A percentile compares a stretch with the other conserved stretches of the same genome.
Conservation (phyloP, 1,284 basidiomycete species). For the Bjerkandera adusta region DNA sequence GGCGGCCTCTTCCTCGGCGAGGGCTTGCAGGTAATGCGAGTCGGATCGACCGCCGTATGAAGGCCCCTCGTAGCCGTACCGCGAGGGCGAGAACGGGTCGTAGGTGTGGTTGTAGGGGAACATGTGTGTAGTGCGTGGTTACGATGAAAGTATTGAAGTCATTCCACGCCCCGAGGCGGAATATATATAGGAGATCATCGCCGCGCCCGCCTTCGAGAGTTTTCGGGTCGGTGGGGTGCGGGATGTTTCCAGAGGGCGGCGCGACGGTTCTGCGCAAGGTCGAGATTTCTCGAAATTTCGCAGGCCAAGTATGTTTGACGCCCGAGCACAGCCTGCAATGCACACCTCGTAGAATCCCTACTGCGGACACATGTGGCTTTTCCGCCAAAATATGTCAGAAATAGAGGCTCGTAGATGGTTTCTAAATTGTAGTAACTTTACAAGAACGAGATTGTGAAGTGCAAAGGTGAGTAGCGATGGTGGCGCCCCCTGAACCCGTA, state of each 20-base stretch:
- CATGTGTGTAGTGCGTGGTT: not conserved
- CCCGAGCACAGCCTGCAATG: no score
- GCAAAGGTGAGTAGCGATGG: no score
- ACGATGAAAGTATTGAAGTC: not conserved
- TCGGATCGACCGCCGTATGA: constrained; percentile 16
- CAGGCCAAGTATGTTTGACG: no score
- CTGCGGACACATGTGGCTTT: no score
- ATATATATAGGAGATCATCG: not conserved
- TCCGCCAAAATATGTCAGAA: no score
- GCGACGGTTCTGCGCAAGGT: no score
- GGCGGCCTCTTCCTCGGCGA: constrained; percentile 31
- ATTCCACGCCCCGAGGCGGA: not conserved
- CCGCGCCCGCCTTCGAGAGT: constrained; percentile 1
- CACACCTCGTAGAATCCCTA: no score
- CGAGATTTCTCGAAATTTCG: no score
- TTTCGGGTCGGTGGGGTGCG: constrained; percentile 1
- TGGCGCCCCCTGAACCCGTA: no score
- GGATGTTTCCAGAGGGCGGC: constrained; percentile 1
- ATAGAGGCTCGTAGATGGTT: no score
- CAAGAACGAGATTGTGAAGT: no score
- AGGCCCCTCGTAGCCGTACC: constrained; percentile 2
- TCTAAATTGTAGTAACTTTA: no score
- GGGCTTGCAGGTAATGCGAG: constrained; percentile 27
- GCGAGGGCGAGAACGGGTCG: constrained; percentile 1
- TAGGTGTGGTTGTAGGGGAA: constrained; percentile 1